These are phyloP conservation scores for Hyphodiscus sp. DNA, from an alignment of 2,329 filamentous ascomycete genomes.

Conservation along the genomic window DNA sequence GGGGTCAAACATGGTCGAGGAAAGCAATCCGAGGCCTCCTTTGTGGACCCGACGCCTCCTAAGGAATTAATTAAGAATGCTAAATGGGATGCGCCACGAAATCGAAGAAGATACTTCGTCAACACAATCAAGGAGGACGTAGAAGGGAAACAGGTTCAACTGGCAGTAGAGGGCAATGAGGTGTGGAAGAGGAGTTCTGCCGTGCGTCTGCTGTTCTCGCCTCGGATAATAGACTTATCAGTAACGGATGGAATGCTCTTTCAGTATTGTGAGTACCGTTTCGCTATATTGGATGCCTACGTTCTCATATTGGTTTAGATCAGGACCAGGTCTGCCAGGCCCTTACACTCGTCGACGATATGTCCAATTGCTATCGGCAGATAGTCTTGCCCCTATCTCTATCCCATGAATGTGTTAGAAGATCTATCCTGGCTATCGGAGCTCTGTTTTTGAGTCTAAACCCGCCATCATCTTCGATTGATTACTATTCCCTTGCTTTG, in stretches of 20 bases:
- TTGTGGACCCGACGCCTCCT: slow-evolving; percentile 4
- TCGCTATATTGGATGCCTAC: not conserved
- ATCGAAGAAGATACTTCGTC: slow-evolving; percentile 1
- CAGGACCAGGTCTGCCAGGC: slow-evolving; percentile 8
- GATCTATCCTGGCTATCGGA: slow-evolving; percentile 7
- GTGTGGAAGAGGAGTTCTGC: not conserved
- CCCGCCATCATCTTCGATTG: not conserved
- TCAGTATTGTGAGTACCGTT: slow-evolving; percentile 9
- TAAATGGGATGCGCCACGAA: not conserved
- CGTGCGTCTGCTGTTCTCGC: not conserved
- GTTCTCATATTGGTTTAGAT: slow-evolving; percentile 1
- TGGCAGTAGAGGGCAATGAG: not conserved
- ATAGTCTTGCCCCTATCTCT: slow-evolving; percentile 8
- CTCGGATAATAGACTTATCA: slow-evolving; percentile 3
- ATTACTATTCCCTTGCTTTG: slow-evolving; percentile 11
- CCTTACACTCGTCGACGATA: slow-evolving; percentile 12
- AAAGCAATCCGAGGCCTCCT: slow-evolving; percentile 1
- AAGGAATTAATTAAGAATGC: not conserved
- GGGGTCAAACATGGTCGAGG: slow-evolving; percentile 8
- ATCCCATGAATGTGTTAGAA: slow-evolving; percentile 7
- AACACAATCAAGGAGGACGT: slow-evolving; percentile 6
- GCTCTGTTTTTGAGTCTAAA: slow-evolving; percentile 10
- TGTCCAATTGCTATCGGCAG: slow-evolving; percentile 12
- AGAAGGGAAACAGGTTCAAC: not conserved
- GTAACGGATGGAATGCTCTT: slow-evolving; percentile 8